Base-by-base conservation (phyloP, 148 eudicot genomes). In the Fagopyrum esculentum region DNA sequence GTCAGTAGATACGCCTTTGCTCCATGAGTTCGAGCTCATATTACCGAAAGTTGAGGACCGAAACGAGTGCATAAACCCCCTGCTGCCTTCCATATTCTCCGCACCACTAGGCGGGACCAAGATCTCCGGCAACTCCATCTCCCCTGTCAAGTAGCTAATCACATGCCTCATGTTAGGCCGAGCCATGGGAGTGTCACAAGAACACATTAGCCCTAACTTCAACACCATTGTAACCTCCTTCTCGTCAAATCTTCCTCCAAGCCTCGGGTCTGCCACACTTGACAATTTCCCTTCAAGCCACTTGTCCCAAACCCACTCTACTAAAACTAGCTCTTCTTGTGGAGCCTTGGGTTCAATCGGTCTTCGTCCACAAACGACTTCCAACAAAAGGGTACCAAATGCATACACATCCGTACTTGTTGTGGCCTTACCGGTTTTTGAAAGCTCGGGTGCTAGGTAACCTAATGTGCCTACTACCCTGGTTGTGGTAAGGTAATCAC, bases 381-480 rank as follows among this genome's bases (percentile, higher is more conserved):
- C 89, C 7, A 84, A 80, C 74, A 80, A 72, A 45, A 86, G 74
- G 26, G 80, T 72, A 7, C 87, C 89, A 11, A 86, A 86, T 35
- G 85, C 82, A 77, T 74, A 89, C 55, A 89, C 84, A 73, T 89
- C 93, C 0, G 90, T 80, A 16, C 81, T 74, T 2, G 85, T 78
- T 9, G 89, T 86, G 54, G 88, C 84, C 80, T 78, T 86, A 1
- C 91, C 88, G 0, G 85, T 87, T 50, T 78, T 76, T 1, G 86
- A 47, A 11, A 76, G 75, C 76, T 87, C 91, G 2, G 93, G 93
- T 0, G 91, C 88, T 6, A 87, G 74, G 64, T 87, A 89, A 30
- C 91, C 93, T 30, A 86, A 46, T 1, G 93, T 89, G 12, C 93
- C 91, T 1, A 86, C 91, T 16, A 83, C 84, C 3, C 76, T 73